Base-by-base conservation (phyloP, 371 early-diverging fungal species). In the Rhizopus microsporus region DNA sequence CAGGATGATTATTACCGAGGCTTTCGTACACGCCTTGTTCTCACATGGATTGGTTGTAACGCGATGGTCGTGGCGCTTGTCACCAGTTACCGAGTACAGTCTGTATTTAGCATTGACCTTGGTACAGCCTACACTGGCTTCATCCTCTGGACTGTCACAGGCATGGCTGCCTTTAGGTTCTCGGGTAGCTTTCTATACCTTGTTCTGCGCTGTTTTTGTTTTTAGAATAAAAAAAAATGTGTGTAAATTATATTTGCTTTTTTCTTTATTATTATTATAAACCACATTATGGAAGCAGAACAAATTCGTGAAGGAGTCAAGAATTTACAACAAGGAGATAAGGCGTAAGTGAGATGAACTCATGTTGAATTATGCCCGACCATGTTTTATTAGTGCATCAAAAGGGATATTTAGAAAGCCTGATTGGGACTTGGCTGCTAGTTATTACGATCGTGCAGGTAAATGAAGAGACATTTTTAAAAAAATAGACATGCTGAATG, bases 141-240 rank as follows among this genome's bases (percentile, higher is more conserved):
- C 61, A 89, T 93, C 57, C 86, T 95, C 65, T 95, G 92, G 90
- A 85, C 89, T 29, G 93, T 94, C 3, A 81, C 90, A n/a, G 87
- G 68, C 0, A 77, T 91, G 56, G 78, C 91, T 3, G 64, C 81
- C 3, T 82, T 93, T 62, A 79, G 95, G 7, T 92, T 93, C 75
- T 53, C 91, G 50, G 95, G 93, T 16, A 88, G 89, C 51, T 46
- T 77, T 81, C 46, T 75, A 76, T 71, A 67, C 40, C 65, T 69
- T 49, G 12, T 67, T 6, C 52, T 73, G 32, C 51, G 54, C 10
- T 67, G 59, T 16, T 69, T 73, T 61, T 59, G 49, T 31, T 35
- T 59, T 30, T 67, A 65, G 46, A n/a, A 12, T 15, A 42, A 42
- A n/a, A 42, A n/a, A 10, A 42, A 42, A 42, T 42, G 5, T 15